Evolutionary conservation across 352 stramenopile genomes (phyloP), one percentile per base, ranked within the genome.

Genomic region (Globisporangium paroecandrum): DNA sequence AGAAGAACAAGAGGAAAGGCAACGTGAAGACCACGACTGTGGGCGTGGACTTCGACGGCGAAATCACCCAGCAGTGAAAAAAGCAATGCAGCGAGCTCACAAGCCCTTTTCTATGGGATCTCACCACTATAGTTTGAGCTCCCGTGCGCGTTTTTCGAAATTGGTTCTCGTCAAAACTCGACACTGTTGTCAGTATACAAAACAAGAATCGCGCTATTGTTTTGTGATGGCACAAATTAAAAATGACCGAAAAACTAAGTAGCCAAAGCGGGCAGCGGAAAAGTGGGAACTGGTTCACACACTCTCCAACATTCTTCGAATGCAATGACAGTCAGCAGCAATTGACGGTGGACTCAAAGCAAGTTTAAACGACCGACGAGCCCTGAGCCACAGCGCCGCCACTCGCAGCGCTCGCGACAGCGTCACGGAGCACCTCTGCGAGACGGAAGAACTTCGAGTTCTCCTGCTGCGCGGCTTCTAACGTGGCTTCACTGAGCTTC

Each of bases 391-490:
- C 41, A 1, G 38, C 38, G 4, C 18, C 27, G 7, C 38, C 38
- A 54, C 62, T 69, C 70, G 25, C 68, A 64, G 66, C 65, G 60
- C 63, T 83, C 25, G 74, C 70, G 10, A 90, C 75, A 1, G 82
- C 74, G 20, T 90, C 79, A 2, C 82, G 82, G 27, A 93, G 70
- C 29, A 86, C 69, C 24, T 93, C 82, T 1, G 78, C 81, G 46
- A 93, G 69, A 20, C 85, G 77, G 27, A 81, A 78, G 25, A 93
- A 83, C 66, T 89, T 89, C 43, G 72, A 66, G 32, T 58, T 83
- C 47, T 90, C 82, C 4, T 77, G 67, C 51, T 89, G 76, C 27
- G 77, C 77, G 9, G 69, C 77, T 22, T 90, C 77, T 20, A 75
- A 65, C 13, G 71, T 76, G n/a, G 81, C 61, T 25, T 83, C 75